phyloP scores from a whole-genome alignment of 2,329 filamentous ascomycete species.

The Aureobasidium sp. region DNA sequence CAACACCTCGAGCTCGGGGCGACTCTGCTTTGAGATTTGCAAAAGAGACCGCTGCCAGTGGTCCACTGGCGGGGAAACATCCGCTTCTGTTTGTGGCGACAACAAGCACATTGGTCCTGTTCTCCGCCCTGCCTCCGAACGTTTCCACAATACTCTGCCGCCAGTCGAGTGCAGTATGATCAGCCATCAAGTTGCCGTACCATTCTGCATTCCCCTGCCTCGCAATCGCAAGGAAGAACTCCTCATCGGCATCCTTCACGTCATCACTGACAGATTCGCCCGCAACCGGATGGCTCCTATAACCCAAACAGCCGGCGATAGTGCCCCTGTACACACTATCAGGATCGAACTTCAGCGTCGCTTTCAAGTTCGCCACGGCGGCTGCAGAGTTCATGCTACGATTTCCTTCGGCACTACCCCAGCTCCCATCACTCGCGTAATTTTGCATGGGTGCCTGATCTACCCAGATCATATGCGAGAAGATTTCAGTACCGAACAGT shows the following conservation, averaged over 20 bases:
- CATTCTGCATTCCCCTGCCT: neutral
- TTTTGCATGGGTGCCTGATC: constrained; percentile 8
- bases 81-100: constrained; percentile 3
- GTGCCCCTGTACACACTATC: constrained; percentile 5
- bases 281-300: neutral
- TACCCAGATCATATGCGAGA: constrained; percentile 8
- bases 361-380: neutral
- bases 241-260: neutral
- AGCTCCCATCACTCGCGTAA: constrained; percentile 4
- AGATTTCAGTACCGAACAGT: neutral
- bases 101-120: neutral
- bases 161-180: constrained; percentile 4
- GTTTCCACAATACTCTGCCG: constrained; percentile 8
- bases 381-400: constrained; percentile 7
- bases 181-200: constrained; percentile 8
- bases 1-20: neutral
- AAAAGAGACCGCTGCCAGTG: neutral
- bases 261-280: neutral
- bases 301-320: neutral
- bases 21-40: neutral
- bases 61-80: neutral
- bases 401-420: constrained; percentile 5
- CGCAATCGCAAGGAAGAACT: constrained; percentile 3
- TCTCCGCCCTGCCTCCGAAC: neutral
- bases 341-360: constrained; percentile 4